Evolutionary conservation across 192 early-diverging fungal genomes (phyloP).

Genomic region (Kickxella alabastrina): DNA sequence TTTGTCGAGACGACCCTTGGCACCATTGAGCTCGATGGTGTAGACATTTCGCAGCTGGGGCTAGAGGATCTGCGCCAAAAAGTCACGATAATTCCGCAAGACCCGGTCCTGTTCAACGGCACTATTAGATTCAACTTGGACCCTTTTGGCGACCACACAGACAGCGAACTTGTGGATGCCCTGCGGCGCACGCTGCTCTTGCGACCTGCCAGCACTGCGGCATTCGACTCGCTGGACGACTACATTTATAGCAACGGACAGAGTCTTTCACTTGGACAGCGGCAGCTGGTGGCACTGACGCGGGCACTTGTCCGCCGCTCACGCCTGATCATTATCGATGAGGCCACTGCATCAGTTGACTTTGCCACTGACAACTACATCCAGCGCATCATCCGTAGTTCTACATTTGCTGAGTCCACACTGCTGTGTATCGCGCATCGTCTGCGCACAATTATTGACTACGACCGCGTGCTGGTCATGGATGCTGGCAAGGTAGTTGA

Average conservation of each 20-base stretch:
- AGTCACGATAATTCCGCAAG: slow-evolving; percentile 85
- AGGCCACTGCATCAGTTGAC: slow-evolving; percentile 85
- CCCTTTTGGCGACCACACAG: slow-evolving; percentile 70
- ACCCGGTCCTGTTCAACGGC: slow-evolving; percentile 70
- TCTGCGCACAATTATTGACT: slow-evolving; percentile 75
- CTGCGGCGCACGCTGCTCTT: slow-evolving; percentile 20
- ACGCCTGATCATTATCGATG: slow-evolving; percentile 71
- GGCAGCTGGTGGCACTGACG: slow-evolving; percentile 70
- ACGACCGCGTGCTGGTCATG: slow-evolving; percentile 78
- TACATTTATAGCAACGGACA: slow-evolving; percentile 71
- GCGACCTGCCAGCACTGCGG: not conserved
- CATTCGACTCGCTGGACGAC: slow-evolving; percentile 61
- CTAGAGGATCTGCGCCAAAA: slow-evolving; percentile 68
- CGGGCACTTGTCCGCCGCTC: slow-evolving; percentile 67
- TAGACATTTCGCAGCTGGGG: slow-evolving; percentile 68
- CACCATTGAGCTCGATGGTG: slow-evolving; percentile 65
- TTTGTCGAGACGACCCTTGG: slow-evolving; percentile 66
- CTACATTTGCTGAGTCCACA: slow-evolving; percentile 63
- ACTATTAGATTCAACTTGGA: slow-evolving; percentile 83
- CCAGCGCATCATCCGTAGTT: slow-evolving; percentile 76
- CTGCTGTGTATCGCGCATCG: slow-evolving; percentile 89
- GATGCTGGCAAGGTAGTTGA: slow-evolving; percentile 74
- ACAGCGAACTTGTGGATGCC: slow-evolving; percentile 29
- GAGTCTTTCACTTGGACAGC: slow-evolving; percentile 73
- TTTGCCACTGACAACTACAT: slow-evolving; percentile 79